A percentile compares a stretch with the other conserved stretches of the same genome.
These are phyloP conservation scores for Trichoderma sp. DNA, from an alignment of 2,329 filamentous ascomycete species.

Conservation along the genomic window DNA sequence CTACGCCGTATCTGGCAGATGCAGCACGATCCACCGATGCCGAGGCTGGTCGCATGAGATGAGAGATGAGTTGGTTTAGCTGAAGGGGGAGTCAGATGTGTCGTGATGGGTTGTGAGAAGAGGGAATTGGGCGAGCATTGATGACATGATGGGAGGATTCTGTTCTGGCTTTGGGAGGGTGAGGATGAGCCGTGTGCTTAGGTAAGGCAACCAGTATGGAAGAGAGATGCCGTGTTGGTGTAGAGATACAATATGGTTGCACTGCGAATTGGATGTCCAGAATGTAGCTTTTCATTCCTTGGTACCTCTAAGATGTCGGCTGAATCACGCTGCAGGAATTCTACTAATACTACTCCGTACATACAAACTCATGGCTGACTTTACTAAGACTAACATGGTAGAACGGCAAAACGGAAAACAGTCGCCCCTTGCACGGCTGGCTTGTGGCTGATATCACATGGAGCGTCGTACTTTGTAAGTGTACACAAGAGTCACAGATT, in stretches of 20 bases:
- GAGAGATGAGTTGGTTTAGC: not conserved
- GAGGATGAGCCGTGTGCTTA: not conserved
- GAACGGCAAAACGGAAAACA: slow-evolving; percentile 7
- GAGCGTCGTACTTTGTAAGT: not conserved
- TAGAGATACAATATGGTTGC: not conserved
- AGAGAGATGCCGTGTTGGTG: not conserved
- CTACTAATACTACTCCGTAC: no score
- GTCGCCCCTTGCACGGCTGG: not conserved
- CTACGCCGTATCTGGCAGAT: not conserved
- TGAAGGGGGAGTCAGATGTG: not conserved
- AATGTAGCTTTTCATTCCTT: not conserved
- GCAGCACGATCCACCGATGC: not conserved
- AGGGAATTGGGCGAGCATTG: no score
- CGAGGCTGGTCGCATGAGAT: not conserved
- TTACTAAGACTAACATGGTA: not conserved
- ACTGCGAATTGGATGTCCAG: not conserved
- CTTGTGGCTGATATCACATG: not conserved
- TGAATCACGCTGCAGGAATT: no score
- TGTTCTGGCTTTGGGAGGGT: not conserved
- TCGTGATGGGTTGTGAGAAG: not conserved
- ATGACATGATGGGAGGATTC: not conserved
- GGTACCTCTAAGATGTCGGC: not conserved
- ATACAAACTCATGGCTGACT: not conserved
- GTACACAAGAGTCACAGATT: not conserved
- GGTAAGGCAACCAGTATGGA: not conserved